A percentile compares a stretch with the other conserved stretches of the same genome.
Conservation (phyloP, 805 yeast genomes). For the Pichia heedii region DNA sequence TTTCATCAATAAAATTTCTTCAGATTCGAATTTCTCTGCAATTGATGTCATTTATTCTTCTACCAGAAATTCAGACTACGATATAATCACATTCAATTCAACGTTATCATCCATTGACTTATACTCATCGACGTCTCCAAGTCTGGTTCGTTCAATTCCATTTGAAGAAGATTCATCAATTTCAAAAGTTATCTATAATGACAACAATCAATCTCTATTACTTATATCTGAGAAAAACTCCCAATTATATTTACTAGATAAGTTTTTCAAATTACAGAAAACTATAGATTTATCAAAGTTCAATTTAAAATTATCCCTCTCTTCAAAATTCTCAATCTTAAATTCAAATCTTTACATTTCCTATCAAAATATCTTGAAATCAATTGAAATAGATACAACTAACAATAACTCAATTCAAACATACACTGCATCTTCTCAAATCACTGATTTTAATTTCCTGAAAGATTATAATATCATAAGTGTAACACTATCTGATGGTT, state of each 20-base stretch:
- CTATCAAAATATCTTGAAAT: not conserved
- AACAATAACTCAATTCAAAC: constrained; percentile 11
- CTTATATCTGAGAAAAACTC: constrained; percentile 6
- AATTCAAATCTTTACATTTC: not conserved
- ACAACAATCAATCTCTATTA: not conserved
- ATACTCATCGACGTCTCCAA: constrained; percentile 18
- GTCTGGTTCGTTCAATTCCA: constrained; percentile 12
- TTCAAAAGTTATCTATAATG: constrained; percentile 1
- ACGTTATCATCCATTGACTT: constrained; percentile 18
- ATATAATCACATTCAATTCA: constrained; percentile 25
- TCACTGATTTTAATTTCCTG: constrained; percentile 1
- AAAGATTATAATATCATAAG: constrained; percentile 1
- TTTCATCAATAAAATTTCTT: constrained; percentile 29
- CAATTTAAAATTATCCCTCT: not conserved
- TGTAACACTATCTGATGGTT: constrained; percentile 13
- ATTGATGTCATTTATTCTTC: constrained; percentile 17
- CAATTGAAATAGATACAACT: not conserved
- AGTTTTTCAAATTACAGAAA: constrained; percentile 3
- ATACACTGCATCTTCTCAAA: constrained; percentile 21
- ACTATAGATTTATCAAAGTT: constrained; percentile 11
- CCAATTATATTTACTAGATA: constrained; percentile 5
- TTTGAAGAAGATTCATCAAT: constrained; percentile 12
- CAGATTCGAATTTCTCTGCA: constrained; percentile 20
- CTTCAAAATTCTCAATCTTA: not conserved
- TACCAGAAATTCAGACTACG: constrained; percentile 10